These are phyloP conservation scores for Leccinum fuscescens DNA, from an alignment of 1,284 basidiomycete species.

Conservation along the genomic window DNA sequence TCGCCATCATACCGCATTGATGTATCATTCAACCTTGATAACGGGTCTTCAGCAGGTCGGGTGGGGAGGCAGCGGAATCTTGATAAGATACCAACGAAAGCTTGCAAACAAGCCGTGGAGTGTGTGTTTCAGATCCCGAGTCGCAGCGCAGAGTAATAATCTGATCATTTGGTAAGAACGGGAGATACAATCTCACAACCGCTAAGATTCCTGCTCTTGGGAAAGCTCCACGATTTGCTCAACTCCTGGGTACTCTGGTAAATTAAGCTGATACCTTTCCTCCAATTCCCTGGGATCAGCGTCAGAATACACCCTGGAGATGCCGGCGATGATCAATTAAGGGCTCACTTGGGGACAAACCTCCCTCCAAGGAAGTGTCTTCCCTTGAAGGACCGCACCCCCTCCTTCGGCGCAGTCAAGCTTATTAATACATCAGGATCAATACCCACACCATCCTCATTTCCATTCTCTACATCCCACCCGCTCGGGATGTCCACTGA, in stretches of 20 bases:
- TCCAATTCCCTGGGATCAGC: constrained; percentile 46
- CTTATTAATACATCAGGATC: constrained; percentile 84
- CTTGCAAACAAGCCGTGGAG: neutral
- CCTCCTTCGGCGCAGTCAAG: constrained; percentile 92
- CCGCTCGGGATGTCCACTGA: constrained; percentile 96
- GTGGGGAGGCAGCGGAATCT: neutral
- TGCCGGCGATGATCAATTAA: neutral
- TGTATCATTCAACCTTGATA: neutral
- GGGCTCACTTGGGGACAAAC: constrained; percentile 81
- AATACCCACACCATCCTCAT: constrained; percentile 51
- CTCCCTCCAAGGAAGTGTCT: constrained; percentile 80
- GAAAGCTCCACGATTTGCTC: constrained; percentile 80
- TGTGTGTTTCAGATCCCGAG: neutral
- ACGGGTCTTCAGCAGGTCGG: neutral
- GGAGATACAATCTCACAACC: constrained; percentile 7
- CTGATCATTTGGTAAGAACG: neutral
- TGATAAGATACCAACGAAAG: neutral
- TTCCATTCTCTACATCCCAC: constrained; percentile 90
- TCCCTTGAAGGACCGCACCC: constrained; percentile 73
- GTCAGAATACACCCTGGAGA: constrained; percentile 3
- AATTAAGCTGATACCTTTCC: constrained; percentile 71
- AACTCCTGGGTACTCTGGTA: constrained; percentile 73
- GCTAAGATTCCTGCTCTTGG: constrained; percentile 3
- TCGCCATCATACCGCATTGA: neutral
- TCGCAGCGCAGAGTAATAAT: neutral